Conservation (phyloP, 768 basidiomycete species). For the Tylopilus vinaceipallidus region DNA sequence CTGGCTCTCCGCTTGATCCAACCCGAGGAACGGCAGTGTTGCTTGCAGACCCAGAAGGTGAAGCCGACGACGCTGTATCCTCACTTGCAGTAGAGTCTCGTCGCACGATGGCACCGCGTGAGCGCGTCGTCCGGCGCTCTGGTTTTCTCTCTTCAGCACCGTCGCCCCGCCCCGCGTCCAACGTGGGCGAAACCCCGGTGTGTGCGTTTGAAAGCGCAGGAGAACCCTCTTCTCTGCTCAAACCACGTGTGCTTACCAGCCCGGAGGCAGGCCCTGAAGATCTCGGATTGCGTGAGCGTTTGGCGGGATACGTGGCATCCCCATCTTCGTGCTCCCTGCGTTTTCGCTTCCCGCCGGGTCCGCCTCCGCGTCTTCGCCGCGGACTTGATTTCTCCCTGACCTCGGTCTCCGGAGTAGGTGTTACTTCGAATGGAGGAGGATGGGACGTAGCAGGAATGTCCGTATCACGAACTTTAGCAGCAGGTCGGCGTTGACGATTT, state of each 20-base stretch:
- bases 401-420: constrained; percentile 24
- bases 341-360: constrained; percentile 47
- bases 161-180: constrained; percentile 16
- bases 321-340: constrained; percentile 60
- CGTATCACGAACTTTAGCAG: constrained; percentile 49
- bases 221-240: constrained; percentile 42
- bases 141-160: constrained; percentile 22
- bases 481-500: constrained; percentile 45
- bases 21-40: constrained; percentile 8
- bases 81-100: constrained; percentile 55
- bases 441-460: constrained; percentile 31
- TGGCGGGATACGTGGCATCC: constrained; percentile 70
- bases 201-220: constrained; percentile 34
- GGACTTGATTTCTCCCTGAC: constrained; percentile 48
- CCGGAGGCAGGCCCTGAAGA: constrained; percentile 27
- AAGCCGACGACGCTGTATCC: constrained; percentile 37
- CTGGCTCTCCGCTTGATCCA: constrained; percentile 14
- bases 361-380: constrained; percentile 45
- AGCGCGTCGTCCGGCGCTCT: constrained; percentile 49
- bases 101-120: constrained; percentile 39
- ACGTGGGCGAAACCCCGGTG: constrained; percentile 22
- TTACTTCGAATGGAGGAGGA: constrained; percentile 9
- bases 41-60: constrained; percentile 32
- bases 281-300: constrained; percentile 56
- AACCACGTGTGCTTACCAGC: constrained; percentile 15